These are phyloP conservation scores for Coemansia sp. DNA, from an alignment of 192 early-diverging fungal genomes.

Conservation along the genomic window DNA sequence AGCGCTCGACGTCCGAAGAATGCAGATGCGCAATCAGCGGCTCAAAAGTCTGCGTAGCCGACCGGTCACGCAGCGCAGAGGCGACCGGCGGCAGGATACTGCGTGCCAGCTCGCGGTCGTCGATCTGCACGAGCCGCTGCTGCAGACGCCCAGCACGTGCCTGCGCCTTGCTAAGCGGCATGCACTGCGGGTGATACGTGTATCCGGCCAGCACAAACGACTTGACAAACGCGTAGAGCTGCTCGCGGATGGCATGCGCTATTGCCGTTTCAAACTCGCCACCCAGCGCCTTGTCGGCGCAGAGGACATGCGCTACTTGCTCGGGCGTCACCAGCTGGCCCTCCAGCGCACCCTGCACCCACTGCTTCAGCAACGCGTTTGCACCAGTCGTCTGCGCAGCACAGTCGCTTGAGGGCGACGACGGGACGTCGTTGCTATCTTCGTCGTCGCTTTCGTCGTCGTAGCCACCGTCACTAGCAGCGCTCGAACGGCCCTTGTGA, in stretches of 20 bases:
- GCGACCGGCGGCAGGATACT: constrained; percentile 67
- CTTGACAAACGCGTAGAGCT: constrained; percentile 82
- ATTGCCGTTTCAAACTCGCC: constrained; percentile 92
- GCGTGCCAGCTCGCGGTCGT: constrained; percentile 74
- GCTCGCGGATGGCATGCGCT: constrained; percentile 91
- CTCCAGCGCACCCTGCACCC: constrained; percentile 34
- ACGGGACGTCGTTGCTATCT: constrained; percentile 7
- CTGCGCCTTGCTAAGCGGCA: constrained; percentile 17
- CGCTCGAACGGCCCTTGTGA: not conserved
- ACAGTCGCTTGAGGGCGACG: not conserved
- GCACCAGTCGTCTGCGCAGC: not conserved
- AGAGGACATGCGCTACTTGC: constrained; percentile 77
- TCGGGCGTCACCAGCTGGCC: constrained; percentile 63
- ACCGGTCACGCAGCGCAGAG: constrained; percentile 50
- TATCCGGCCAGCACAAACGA: constrained; percentile 81
- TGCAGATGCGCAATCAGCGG: constrained; percentile 64
- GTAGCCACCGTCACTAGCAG: too few relatives aligned
- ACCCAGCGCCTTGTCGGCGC: constrained; percentile 70
- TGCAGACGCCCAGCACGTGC: not conserved
- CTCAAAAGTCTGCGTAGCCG: constrained; percentile 56
- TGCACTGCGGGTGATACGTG: constrained; percentile 65
- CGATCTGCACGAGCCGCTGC: constrained; percentile 20
- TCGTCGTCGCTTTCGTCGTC: not conserved
- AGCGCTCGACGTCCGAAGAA: constrained; percentile 71
- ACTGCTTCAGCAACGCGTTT: constrained; percentile 7